Evolutionary conservation across 106 monocot species (phyloP), one percentile per base, ranked within the genome.

Genomic region (Platanthera zijinensis): DNA sequence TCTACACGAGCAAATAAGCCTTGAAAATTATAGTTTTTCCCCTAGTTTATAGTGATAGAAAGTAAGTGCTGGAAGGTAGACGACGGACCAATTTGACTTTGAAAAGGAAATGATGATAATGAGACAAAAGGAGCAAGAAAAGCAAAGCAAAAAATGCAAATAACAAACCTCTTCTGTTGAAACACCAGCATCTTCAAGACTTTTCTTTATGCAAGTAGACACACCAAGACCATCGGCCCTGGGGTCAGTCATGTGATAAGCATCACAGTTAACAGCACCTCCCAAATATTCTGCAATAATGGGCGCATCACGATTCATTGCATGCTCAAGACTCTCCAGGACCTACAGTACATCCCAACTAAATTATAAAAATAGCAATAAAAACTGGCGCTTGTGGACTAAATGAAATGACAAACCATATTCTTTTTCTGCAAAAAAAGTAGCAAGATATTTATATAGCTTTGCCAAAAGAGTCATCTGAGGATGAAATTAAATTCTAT

Each of bases 211-310:
- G 80, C 97, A 99, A 63, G 81, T 84, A 21, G 94, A 94, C 68
- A 99, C 92, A 51, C 97, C 97, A 78, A 94, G 91, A 48, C 97
- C 97, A 85, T 99, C 97, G 81, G 94, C 80, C 78, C 94, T 91
- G 15, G 97, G 97, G 51, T 99, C 97, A 30, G 97, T 99, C 97
- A 99, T 99, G 73, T 99, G 97, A 84, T 99, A 94, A 10, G 97
- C 97, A 88, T 99, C 97, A 89, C 97, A 99, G 78, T 91, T 99
- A 11, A 99, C 90, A 80, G 94, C 92, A 71, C 97, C 97, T 59
- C 97, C 97, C 52, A 99, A 79, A 83, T 94, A 99, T 76, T 99
- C 97, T 8, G 97, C 97, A 77, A 94, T 85, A 69, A 99, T 92
- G 57, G 89, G 97, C 18, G 97, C 97, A 81, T 71, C 88, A 71